These are phyloP conservation scores for Escovopsis sp. DNA, from an alignment of 2,329 filamentous ascomycete species.

Conservation along the genomic window DNA sequence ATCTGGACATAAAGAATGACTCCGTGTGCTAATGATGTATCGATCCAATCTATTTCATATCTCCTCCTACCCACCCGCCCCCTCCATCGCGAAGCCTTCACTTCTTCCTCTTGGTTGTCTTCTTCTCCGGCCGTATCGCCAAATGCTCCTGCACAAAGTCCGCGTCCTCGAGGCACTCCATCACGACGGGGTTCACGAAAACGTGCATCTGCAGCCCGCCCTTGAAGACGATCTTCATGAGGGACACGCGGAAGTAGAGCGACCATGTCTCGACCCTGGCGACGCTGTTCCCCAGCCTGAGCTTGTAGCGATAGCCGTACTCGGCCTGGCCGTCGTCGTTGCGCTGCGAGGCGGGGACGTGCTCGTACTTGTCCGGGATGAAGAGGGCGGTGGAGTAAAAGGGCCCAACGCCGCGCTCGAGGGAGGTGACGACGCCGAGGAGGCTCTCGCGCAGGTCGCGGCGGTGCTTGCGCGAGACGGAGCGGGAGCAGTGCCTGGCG, in stretches of 20 bases:
- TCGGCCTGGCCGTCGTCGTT: slow-evolving; percentile 30
- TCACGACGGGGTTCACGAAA: slow-evolving; percentile 24
- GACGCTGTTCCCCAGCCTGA: slow-evolving; percentile 31
- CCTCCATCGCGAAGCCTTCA: slow-evolving; percentile 1
- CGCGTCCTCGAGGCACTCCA: slow-evolving; percentile 24
- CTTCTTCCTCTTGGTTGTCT: slow-evolving; percentile 10
- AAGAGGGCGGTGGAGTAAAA: slow-evolving; percentile 35
- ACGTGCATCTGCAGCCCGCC: slow-evolving; percentile 27
- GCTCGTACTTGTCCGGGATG: slow-evolving; percentile 25
- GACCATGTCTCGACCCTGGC: slow-evolving; percentile 38
- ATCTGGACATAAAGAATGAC: too few relatives aligned
- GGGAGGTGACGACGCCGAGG: slow-evolving; percentile 36
- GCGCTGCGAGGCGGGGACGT: slow-evolving; percentile 25
- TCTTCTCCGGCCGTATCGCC: slow-evolving; percentile 4
- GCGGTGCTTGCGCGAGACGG: slow-evolving; percentile 34
- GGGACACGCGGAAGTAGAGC: slow-evolving; percentile 30
- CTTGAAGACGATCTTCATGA: slow-evolving; percentile 33
- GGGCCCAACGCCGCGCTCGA: slow-evolving; percentile 39
- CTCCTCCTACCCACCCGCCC: background rate
- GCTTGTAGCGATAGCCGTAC: slow-evolving; percentile 37
- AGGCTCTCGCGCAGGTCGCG: slow-evolving; percentile 33
- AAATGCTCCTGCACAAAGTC: slow-evolving; percentile 15
- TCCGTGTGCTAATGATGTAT: too few relatives aligned
- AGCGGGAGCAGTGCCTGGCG: slow-evolving; percentile 31
- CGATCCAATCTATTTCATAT: background rate